Percentiles rank a stretch among this genome's conserved stretches.
Evolutionary conservation across 805 yeast genomes (phyloP).

Genomic region (Cyberlindnera suaveolens): DNA sequence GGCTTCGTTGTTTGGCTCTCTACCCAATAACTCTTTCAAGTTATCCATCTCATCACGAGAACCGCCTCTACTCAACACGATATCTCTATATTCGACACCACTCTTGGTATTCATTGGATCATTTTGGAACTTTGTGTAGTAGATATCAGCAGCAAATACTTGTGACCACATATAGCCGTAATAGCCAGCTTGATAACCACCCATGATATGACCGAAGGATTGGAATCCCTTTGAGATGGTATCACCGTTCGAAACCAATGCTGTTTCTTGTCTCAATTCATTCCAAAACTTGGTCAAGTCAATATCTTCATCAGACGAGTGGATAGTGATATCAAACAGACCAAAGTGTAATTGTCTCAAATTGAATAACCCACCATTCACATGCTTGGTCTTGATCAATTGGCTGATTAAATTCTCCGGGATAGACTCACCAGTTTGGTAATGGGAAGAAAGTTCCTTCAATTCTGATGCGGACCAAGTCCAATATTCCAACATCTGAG

Average conservation of each 20-base stretch:
- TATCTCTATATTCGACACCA: conserved; percentile 67
- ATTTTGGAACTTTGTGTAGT: conserved; percentile 57
- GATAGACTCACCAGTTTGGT: conserved; percentile 48
- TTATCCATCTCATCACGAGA: conserved; percentile 62
- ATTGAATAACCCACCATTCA: conserved; percentile 65
- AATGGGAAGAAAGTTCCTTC: conserved; percentile 57
- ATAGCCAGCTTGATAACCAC: conserved; percentile 82
- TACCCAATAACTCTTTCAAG: conserved; percentile 61
- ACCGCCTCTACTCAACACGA: conserved; percentile 67
- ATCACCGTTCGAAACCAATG: conserved; percentile 51
- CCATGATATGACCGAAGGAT: conserved; percentile 71
- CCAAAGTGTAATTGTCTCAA: conserved; percentile 78
- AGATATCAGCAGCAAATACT: conserved; percentile 82
- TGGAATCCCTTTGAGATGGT: conserved; percentile 59
- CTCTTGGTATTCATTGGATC: conserved; percentile 58
- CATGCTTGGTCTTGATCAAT: conserved; percentile 61
- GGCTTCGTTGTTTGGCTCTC: conserved; percentile 69
- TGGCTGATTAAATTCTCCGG: conserved; percentile 52
- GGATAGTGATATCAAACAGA: conserved; percentile 68
- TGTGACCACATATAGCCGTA: conserved; percentile 85
- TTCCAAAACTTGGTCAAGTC: conserved; percentile 61
- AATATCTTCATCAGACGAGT: conserved; percentile 38
- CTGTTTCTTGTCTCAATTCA: conserved; percentile 53
- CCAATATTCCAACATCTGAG: conserved; percentile 86
- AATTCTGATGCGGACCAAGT: conserved; percentile 69